phyloP scores from a whole-genome alignment of 257 asterid genomes.

The Leptodermis oblonga region DNA sequence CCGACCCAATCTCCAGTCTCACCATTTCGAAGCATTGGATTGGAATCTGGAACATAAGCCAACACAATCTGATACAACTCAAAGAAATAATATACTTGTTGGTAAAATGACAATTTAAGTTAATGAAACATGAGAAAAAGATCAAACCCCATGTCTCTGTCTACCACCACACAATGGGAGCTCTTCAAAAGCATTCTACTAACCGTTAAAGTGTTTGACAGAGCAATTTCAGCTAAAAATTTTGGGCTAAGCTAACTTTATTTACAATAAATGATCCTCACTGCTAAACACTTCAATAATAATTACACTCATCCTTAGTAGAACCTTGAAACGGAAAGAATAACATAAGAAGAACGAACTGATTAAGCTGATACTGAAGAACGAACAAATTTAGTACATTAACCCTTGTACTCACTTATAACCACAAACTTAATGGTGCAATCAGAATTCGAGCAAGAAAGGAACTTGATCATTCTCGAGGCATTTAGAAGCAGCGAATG shows the following conservation, averaged over 20 bases:
- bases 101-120: neutral
- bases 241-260: neutral
- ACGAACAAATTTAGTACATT: neutral
- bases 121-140: neutral
- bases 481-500: neutral
- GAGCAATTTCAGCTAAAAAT: neutral
- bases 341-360: neutral
- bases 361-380: conserved; percentile 2
- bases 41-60: conserved; percentile 25
- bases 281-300: neutral
- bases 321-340: neutral
- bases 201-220: neutral
- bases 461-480: neutral
- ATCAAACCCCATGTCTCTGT: neutral
- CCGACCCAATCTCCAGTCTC: conserved; percentile 44
- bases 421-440: neutral
- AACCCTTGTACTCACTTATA: neutral
- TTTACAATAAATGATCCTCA: neutral
- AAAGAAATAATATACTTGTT: neutral
- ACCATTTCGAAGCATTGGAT: conserved; percentile 40
- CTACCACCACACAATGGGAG: neutral
- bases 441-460: neutral
- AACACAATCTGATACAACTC: neutral
- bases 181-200: neutral
- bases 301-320: neutral